These are phyloP conservation scores for Amphicarpaea edgeworthii DNA, from an alignment of 306 rosid genomes.

Conservation along the genomic window DNA sequence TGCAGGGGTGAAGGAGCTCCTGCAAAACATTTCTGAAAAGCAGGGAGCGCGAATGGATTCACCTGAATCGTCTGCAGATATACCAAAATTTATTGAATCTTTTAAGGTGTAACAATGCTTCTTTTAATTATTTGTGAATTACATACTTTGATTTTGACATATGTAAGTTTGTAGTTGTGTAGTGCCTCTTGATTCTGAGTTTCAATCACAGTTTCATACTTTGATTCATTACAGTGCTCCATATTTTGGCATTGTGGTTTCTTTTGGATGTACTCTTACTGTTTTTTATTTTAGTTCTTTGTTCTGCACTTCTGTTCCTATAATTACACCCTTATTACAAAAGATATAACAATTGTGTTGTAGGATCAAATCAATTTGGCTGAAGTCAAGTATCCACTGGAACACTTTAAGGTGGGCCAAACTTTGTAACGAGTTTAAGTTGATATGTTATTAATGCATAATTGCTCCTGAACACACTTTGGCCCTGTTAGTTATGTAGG, in stretches of 20 bases:
- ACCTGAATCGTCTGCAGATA: constrained; percentile 81
- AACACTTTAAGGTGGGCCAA: constrained; percentile 76
- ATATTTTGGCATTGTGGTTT: not conserved
- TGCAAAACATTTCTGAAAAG: constrained; percentile 88
- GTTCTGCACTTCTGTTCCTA: constrained; percentile 36
- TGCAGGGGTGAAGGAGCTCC: constrained; percentile 89
- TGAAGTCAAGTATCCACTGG: constrained; percentile 81
- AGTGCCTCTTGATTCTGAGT: constrained; percentile 32
- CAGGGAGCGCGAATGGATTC: constrained; percentile 89
- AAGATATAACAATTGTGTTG: constrained; percentile 49
- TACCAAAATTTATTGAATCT: constrained; percentile 73
- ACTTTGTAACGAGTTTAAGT: constrained; percentile 19
- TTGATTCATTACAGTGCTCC: constrained; percentile 8
- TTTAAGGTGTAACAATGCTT: constrained; percentile 70
- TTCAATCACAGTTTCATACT: constrained; percentile 22
- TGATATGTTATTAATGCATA: constrained; percentile 40
- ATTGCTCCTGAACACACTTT: constrained; percentile 21
- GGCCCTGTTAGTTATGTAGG: constrained; percentile 17
- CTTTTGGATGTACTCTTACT: not conserved
- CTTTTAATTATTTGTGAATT: constrained; percentile 44
- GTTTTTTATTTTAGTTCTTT: constrained; percentile 27
- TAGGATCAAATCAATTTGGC: constrained; percentile 92
- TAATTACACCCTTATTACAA: constrained; percentile 27
- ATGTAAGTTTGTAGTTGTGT: constrained; percentile 6
- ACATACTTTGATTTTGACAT: constrained; percentile 34